A percentile compares a stretch with the other conserved stretches of the same genome.
These are phyloP conservation scores for Termitomyces eurrhizus DNA, from an alignment of 768 basidiomycete genomes.

Conservation along the genomic window DNA sequence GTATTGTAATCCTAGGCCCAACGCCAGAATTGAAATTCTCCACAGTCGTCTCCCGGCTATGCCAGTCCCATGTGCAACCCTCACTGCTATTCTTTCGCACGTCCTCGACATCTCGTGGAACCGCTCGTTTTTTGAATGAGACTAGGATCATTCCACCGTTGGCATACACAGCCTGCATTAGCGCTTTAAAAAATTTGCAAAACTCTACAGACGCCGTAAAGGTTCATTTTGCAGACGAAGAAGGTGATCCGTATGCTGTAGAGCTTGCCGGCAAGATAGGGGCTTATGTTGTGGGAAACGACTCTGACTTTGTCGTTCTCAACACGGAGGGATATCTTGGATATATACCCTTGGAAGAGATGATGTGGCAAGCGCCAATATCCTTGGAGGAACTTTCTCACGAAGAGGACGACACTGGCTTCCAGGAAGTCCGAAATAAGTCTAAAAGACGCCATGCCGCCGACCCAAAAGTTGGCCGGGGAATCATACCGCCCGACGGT, in stretches of 20 bases:
- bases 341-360: constrained; percentile 72
- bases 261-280: constrained; percentile 71
- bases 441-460: constrained; percentile 36
- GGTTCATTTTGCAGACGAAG: constrained; percentile 74
- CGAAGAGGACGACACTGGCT: constrained; percentile 44
- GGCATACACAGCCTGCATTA: constrained; percentile 51
- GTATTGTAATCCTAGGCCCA: constrained; percentile 45
- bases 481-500: constrained; percentile 53
- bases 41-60: constrained; percentile 57
- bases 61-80: constrained; percentile 54
- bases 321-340: constrained; percentile 75
- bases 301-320: constrained; percentile 81
- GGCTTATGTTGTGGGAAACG: constrained; percentile 73
- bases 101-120: constrained; percentile 57
- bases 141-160: constrained; percentile 75
- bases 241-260: constrained; percentile 82
- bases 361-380: constrained; percentile 55
- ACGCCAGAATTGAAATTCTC: constrained; percentile 69
- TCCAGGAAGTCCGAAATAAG: constrained; percentile 58
- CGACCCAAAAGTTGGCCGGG: constrained; percentile 26
- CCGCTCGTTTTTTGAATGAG: constrained; percentile 66
- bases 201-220: constrained; percentile 35
- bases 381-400: constrained; percentile 26
- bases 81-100: constrained; percentile 80
- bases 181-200: constrained; percentile 42